phyloP scores from a whole-genome alignment of 306 rosid species.

The Vicia faba region DNA sequence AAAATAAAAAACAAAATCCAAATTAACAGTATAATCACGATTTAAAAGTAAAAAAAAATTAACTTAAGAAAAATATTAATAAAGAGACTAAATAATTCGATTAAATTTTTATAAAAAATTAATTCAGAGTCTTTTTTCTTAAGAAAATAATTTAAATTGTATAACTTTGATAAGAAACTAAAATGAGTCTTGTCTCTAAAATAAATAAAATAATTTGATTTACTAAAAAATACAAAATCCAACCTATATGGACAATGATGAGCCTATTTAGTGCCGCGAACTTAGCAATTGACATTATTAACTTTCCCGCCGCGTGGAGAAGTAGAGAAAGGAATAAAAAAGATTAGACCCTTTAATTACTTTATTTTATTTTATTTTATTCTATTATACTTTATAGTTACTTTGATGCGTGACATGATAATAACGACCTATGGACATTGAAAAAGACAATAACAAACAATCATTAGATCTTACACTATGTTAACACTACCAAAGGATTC shows the following conservation, averaged over 20 bases:
- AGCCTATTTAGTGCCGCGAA: background rate
- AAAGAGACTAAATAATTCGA: no score
- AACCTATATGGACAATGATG: no score
- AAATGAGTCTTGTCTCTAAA: no score
- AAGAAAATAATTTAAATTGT: no score
- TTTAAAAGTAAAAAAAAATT: no score
- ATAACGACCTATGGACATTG: background rate
- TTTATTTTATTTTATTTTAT: background rate
- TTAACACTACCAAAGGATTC: background rate
- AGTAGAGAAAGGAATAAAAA: background rate
- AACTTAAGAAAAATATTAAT: no score
- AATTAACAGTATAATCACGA: no score
- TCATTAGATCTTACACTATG: background rate
- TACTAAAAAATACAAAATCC: background rate
- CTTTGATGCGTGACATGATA: slow-evolving; percentile 20
- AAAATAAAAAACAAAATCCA: no score
- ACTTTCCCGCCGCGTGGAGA: slow-evolving; percentile 43
- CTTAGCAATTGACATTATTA: background rate
- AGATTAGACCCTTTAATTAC: slow-evolving; percentile 1
- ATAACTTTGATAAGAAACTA: no score
- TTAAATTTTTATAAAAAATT: no score
- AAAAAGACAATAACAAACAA: slow-evolving; percentile 12
- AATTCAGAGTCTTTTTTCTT: no score
- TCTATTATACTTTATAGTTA: background rate
- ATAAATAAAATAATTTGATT: no score